A percentile compares a stretch with the other conserved stretches of the same genome.
phyloP scores from a whole-genome alignment of 176 grass and related monocot genomes.

The Bromus sterilis region DNA sequence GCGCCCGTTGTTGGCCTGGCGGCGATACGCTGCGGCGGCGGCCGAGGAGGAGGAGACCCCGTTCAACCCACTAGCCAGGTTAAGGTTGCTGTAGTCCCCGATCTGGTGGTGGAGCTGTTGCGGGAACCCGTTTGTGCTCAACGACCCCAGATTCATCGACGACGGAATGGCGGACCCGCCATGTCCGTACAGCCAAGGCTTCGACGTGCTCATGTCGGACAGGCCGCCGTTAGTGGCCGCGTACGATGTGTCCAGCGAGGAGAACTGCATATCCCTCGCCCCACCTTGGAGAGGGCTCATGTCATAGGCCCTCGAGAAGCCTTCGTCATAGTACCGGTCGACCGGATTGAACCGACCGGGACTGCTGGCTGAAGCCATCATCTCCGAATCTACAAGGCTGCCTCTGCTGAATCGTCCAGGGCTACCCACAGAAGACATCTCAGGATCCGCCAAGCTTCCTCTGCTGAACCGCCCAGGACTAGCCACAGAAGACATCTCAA shows the following conservation, averaged over 20 bases:
- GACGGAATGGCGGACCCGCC: neutral
- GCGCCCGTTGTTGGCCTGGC: constrained; percentile 40
- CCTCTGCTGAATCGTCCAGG: constrained; percentile 21
- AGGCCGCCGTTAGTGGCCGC: constrained; percentile 30
- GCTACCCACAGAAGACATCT: constrained; percentile 20
- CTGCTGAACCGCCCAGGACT: constrained; percentile 22
- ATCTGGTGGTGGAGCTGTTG: constrained; percentile 16
- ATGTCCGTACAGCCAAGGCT: constrained; percentile 47
- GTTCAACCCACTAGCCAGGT: constrained; percentile 26
- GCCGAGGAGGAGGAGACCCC: constrained; percentile 28
- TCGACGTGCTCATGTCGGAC: constrained; percentile 33
- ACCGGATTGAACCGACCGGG: constrained; percentile 24
- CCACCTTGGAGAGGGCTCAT: constrained; percentile 25
- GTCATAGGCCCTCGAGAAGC: constrained; percentile 47
- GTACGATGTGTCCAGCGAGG: constrained; percentile 23
- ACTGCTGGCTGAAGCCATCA: constrained; percentile 21
- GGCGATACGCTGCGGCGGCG: constrained; percentile 17
- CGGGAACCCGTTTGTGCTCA: constrained; percentile 21
- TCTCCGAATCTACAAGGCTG: constrained; percentile 1
- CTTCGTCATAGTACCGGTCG: constrained; percentile 47
- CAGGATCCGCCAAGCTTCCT: constrained; percentile 14
- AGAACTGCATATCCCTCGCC: constrained; percentile 27
- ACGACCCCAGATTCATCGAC: constrained; percentile 5
- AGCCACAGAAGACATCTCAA: constrained; percentile 17
- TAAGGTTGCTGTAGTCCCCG: constrained; percentile 33